A percentile compares a stretch with the other conserved stretches of the same genome.
These are phyloP conservation scores for Penstemon newberryi DNA, from an alignment of 257 asterid genomes.

Conservation along the genomic window DNA sequence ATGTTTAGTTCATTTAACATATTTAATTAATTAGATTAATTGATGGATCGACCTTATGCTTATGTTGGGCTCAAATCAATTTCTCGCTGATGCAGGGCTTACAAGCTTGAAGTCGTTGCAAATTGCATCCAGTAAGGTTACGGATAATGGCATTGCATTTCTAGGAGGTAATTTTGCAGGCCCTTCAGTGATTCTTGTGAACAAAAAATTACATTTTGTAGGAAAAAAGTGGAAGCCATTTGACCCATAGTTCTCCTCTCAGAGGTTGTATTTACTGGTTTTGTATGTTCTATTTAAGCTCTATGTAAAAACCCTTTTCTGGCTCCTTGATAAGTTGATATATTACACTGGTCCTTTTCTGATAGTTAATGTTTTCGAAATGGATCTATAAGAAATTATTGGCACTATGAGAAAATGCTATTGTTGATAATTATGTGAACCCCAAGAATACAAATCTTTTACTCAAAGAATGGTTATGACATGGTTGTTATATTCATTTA, in stretches of 20 bases:
- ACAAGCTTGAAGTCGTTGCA: slow-evolving; percentile 53
- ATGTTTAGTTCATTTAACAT: no score
- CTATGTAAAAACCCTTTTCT: not conserved
- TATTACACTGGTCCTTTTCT: no score
- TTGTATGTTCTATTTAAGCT: not conserved
- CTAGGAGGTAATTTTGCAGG: slow-evolving; percentile 45
- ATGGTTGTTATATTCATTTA: not conserved
- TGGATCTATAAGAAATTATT: slow-evolving; percentile 3
- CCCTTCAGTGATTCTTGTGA: not conserved
- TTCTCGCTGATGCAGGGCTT: slow-evolving; percentile 42
- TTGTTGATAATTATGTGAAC: not conserved
- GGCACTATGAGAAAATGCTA: not conserved
- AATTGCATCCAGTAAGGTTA: slow-evolving; percentile 64
- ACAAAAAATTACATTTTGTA: not conserved
- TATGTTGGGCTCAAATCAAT: not conserved
- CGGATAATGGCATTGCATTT: slow-evolving; percentile 52
- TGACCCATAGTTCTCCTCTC: not conserved
- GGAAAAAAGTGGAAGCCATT: not conserved
- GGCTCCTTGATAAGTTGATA: not conserved
- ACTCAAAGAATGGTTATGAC: not conserved
- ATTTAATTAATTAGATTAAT: not conserved
- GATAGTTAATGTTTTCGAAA: not conserved
- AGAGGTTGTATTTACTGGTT: not conserved
- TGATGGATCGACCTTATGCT: not conserved
- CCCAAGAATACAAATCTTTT: slow-evolving; percentile 1